phyloP scores from a whole-genome alignment of 2,329 filamentous ascomycete species.

The Calonectria fujianensis region DNA sequence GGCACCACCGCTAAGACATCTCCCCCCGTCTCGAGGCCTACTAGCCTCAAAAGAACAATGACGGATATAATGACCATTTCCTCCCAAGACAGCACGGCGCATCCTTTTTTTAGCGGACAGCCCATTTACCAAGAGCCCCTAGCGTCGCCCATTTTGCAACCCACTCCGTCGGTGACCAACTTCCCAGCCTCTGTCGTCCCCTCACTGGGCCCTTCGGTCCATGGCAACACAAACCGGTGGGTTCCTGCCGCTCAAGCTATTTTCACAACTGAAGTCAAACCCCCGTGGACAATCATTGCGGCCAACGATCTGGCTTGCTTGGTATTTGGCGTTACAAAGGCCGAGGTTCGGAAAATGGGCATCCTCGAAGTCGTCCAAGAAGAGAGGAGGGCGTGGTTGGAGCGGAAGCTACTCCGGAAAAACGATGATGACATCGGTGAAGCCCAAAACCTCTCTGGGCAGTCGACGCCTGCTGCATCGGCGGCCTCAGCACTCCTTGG shows the following conservation, averaged over 20 bases:
- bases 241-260: conserved; percentile 95
- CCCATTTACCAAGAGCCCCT: conserved; percentile 60
- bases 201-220: conserved; percentile 76
- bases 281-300: conserved; percentile 96
- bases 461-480: conserved; percentile 62
- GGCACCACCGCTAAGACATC: conserved; percentile 71
- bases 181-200: conserved; percentile 70
- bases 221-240: conserved; percentile 93
- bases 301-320: conserved; percentile 97
- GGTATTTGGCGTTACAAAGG: conserved; percentile 98
- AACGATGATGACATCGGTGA: conserved; percentile 59
- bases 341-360: conserved; percentile 94
- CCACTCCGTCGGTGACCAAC: conserved; percentile 62
- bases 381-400: conserved; percentile 91
- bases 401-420: conserved; percentile 83
- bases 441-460: conserved; percentile 58
- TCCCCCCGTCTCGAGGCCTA: conserved; percentile 75
- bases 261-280: conserved; percentile 93
- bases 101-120: conserved; percentile 80
- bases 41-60: conserved; percentile 87
- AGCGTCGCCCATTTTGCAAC: conserved; percentile 66
- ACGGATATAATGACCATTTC: conserved; percentile 87
- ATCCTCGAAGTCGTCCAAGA: conserved; percentile 96
- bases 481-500: conserved; percentile 77
- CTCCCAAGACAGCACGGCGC: conserved; percentile 87